phyloP scores from a whole-genome alignment of 1,284 basidiomycete genomes.

The Cryptococcus hybrid region DNA sequence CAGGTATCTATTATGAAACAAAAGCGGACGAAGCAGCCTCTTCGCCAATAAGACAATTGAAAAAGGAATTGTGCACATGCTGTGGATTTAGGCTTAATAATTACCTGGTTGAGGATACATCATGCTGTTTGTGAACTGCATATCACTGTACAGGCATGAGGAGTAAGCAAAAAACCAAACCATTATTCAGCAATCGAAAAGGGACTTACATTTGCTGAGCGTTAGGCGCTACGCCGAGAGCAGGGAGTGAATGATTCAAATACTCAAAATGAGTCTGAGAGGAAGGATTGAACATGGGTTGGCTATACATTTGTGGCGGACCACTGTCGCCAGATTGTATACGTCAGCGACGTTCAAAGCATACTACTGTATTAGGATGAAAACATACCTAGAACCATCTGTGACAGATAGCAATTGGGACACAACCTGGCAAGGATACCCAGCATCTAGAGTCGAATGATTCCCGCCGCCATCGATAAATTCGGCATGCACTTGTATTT shows the following conservation, averaged over 20 bases:
- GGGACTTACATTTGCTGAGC: background rate
- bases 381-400: constrained; percentile 5
- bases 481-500: constrained; percentile 29
- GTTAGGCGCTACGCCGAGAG: background rate
- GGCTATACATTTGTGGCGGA: background rate
- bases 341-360: background rate
- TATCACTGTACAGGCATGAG: background rate
- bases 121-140: constrained; percentile 4
- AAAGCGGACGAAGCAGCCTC: too few species aligned
- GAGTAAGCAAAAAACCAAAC: background rate
- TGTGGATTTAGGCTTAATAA: background rate
- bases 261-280: background rate
- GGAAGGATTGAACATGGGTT: background rate
- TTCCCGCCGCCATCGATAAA: constrained; percentile 38
- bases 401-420: constrained; percentile 10
- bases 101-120: constrained; percentile 9
- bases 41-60: background rate
- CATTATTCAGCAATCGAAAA: background rate
- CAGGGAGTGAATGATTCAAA: background rate
- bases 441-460: constrained; percentile 24
- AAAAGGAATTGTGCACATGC: background rate
- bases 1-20: background rate
- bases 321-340: background rate
- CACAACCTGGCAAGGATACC: constrained; percentile 34
- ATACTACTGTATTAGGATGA: background rate